Conservation (phyloP, 352 stramenopile genomes). For the Pythium apleroticum region DNA sequence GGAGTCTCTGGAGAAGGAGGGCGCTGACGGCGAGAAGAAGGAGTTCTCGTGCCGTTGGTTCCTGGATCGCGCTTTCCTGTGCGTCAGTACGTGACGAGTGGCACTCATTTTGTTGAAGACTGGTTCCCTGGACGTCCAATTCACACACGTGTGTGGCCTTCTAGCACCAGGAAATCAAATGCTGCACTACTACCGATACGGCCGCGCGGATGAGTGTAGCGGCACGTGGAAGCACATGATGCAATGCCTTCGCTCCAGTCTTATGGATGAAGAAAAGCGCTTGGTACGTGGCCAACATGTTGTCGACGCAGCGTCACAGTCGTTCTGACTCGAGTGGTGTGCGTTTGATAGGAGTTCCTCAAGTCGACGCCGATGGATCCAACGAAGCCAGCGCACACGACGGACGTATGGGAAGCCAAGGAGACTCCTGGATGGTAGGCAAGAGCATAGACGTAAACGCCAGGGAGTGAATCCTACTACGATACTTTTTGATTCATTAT, state of each 20-base stretch:
- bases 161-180: constrained; percentile 77
- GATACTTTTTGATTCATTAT: constrained; percentile 9
- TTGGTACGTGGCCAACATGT: constrained; percentile 30
- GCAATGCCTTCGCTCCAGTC: constrained; percentile 70
- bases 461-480: neutral
- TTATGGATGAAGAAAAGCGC: constrained; percentile 78
- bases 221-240: constrained; percentile 82
- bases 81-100: constrained; percentile 66
- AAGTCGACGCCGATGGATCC: constrained; percentile 67
- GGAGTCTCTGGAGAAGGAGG: constrained; percentile 32
- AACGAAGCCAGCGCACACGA: constrained; percentile 45
- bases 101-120: neutral
- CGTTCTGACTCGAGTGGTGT: neutral
- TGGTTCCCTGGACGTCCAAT: neutral
- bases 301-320: neutral
- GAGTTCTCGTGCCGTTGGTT: constrained; percentile 76
- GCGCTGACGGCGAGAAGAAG: constrained; percentile 38
- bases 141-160: constrained; percentile 2
- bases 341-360: constrained; percentile 48
- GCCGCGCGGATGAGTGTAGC: constrained; percentile 75
- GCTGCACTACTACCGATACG: constrained; percentile 79
- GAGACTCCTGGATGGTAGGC: constrained; percentile 73
- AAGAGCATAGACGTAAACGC: neutral
- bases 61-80: constrained; percentile 78
- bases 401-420: constrained; percentile 68